Percentiles rank a stretch among this genome's conserved stretches.
phyloP scores from a whole-genome alignment of 1,284 basidiomycete species.

The Heterobasidion occidentale region DNA sequence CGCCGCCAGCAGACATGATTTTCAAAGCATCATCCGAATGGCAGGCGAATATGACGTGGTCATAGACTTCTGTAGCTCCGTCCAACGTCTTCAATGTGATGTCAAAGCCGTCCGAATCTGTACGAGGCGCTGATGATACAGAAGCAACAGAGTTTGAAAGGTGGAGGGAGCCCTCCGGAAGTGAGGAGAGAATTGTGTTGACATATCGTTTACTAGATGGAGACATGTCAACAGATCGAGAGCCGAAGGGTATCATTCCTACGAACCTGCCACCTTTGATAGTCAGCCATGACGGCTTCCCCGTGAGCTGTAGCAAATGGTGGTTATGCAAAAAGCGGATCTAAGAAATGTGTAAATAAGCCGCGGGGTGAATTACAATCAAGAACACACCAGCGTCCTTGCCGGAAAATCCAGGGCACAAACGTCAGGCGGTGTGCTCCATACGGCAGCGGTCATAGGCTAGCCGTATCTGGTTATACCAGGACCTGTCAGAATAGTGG shows the following conservation, averaged over 20 bases:
- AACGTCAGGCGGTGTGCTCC: conserved; percentile 73
- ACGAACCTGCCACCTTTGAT: conserved; percentile 64
- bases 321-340: conserved; percentile 78
- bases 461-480: conserved; percentile 18
- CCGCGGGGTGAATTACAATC: background rate
- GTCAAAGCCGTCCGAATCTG: conserved; percentile 8
- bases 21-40: conserved; percentile 65
- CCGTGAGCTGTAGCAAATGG: conserved; percentile 68
- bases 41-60: conserved; percentile 74
- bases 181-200: conserved; percentile 47
- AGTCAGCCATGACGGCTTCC: conserved; percentile 74
- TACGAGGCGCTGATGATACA: conserved; percentile 15
- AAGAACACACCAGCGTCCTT: conserved; percentile 45
- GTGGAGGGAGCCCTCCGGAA: conserved; percentile 50
- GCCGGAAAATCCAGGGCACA: conserved; percentile 71
- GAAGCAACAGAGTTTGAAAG: conserved; percentile 49
- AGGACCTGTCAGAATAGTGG: conserved; percentile 1
- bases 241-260: too few relatives aligned
- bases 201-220: conserved; percentile 54
- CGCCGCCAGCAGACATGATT: conserved; percentile 50
- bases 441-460: conserved; percentile 80
- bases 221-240: background rate
- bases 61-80: conserved; percentile 42
- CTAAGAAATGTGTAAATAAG: conserved; percentile 12
- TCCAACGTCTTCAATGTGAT: conserved; percentile 36